A percentile compares a stretch with the other conserved stretches of the same genome.
Conservation (phyloP, 2,329 filamentous ascomycete genomes). For the Penicillium sp. region DNA sequence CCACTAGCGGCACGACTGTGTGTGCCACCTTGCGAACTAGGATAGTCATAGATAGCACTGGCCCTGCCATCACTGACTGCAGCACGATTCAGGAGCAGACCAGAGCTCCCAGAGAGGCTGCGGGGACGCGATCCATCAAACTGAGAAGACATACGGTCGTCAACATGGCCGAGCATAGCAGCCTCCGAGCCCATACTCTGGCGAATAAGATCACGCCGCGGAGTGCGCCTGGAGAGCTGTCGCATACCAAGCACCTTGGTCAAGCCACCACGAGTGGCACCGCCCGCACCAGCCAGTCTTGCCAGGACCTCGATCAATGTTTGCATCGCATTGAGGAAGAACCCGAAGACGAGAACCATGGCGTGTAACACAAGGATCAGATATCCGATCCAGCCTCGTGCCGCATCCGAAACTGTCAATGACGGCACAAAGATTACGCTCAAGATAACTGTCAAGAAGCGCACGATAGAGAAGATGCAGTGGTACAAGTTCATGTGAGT, state of each 20-base stretch:
- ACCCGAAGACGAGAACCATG: constrained; percentile 76
- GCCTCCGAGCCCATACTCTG: constrained; percentile 75
- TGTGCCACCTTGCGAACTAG: constrained; percentile 38
- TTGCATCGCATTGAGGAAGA: constrained; percentile 83
- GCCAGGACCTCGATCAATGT: constrained; percentile 83
- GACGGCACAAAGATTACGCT: constrained; percentile 79
- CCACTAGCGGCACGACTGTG: constrained; percentile 52
- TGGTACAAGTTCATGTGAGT: constrained; percentile 98
- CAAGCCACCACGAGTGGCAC: constrained; percentile 67
- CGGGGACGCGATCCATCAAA: constrained; percentile 47
- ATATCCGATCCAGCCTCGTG: constrained; percentile 93
- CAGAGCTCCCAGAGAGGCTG: constrained; percentile 55
- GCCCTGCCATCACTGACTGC: constrained; percentile 38
- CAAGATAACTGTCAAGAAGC: constrained; percentile 65
- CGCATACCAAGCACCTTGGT: constrained; percentile 84
- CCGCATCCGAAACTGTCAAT: constrained; percentile 64
- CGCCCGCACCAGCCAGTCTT: constrained; percentile 70
- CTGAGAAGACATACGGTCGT: constrained; percentile 53
- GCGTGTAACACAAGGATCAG: constrained; percentile 78
- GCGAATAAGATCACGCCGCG: constrained; percentile 57
- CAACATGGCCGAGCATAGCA: constrained; percentile 65
- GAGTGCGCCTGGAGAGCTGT: constrained; percentile 67
- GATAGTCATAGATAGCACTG: constrained; percentile 49
- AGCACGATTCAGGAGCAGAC: constrained; percentile 49
- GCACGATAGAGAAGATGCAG: constrained; percentile 67